These are phyloP conservation scores for Kondoa malvinella DNA, from an alignment of 768 basidiomycete genomes.

Conservation along the genomic window DNA sequence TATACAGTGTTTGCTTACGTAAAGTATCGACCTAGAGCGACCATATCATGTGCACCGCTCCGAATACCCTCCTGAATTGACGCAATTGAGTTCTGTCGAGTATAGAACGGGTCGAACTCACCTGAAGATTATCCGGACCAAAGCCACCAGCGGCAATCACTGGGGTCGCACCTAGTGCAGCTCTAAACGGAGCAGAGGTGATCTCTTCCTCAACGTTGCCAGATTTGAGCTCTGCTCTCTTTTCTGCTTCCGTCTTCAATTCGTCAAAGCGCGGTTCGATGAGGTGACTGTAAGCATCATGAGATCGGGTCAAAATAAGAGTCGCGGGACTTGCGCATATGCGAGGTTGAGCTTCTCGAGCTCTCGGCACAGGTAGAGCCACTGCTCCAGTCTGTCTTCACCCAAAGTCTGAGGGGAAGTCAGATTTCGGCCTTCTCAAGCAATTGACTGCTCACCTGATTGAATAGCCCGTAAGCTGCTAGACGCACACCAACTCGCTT, in stretches of 20 bases:
- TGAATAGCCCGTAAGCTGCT: slow-evolving; percentile 32
- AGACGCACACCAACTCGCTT: slow-evolving; percentile 43
- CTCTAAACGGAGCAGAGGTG: slow-evolving; percentile 24
- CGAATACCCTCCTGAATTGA: slow-evolving; percentile 18
- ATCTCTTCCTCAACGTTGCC: slow-evolving; percentile 4
- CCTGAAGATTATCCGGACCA: slow-evolving; percentile 23
- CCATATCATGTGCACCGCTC: slow-evolving; percentile 23
- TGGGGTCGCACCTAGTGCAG: slow-evolving; percentile 22
- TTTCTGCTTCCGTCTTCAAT: slow-evolving; percentile 24
- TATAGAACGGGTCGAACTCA: too few species aligned
- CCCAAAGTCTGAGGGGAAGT: slow-evolving; percentile 23
- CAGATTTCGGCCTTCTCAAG: too few species aligned
- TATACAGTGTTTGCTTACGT: background rate
- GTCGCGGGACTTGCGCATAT: slow-evolving; percentile 24
- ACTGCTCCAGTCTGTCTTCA: slow-evolving; percentile 25
- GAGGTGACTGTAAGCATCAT: slow-evolving; percentile 20
- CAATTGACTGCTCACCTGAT: slow-evolving; percentile 17
- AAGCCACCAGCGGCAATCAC: slow-evolving; percentile 26
- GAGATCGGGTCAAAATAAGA: background rate
- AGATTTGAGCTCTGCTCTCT: slow-evolving; percentile 19
- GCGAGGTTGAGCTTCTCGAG: slow-evolving; percentile 23
- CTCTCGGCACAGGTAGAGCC: slow-evolving; percentile 25
- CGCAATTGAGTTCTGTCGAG: too few species aligned
- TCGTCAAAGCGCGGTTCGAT: slow-evolving; percentile 30
- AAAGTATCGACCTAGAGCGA: slow-evolving; percentile 22